phyloP scores from a whole-genome alignment of 768 basidiomycete genomes.

The Cystofilobasidium bisporidii region DNA sequence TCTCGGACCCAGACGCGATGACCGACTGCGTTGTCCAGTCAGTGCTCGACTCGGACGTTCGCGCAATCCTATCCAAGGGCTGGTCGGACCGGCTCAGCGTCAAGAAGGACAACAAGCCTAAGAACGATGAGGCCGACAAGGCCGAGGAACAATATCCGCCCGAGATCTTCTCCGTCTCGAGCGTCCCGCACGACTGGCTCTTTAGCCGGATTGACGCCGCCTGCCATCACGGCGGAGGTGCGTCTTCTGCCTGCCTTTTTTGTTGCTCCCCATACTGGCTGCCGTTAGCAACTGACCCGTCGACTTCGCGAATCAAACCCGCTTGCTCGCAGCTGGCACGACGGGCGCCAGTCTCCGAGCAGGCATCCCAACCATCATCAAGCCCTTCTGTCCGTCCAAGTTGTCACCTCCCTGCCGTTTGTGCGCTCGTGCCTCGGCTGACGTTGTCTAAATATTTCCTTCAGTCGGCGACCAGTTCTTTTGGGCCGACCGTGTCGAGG shows the following conservation, averaged over 20 bases:
- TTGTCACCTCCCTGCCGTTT: background rate
- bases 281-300: too few species aligned
- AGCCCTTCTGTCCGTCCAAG: conserved; percentile 75
- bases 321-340: conserved; percentile 56
- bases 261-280: background rate
- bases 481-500: conserved; percentile 97
- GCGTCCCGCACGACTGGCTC: conserved; percentile 62
- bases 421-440: background rate
- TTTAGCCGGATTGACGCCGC: conserved; percentile 91
- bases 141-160: conserved; percentile 57
- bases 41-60: conserved; percentile 72
- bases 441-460: too few species aligned
- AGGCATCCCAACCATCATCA: conserved; percentile 89
- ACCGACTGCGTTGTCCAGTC: conserved; percentile 84
- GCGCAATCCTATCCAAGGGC: conserved; percentile 90
- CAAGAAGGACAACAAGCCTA: conserved; percentile 30
- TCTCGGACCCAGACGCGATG: conserved; percentile 86
- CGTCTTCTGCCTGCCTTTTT: background rate
- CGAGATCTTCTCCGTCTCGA: conserved; percentile 72
- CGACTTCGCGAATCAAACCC: too few species aligned
- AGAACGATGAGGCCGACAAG: conserved; percentile 41
- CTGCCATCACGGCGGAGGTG: conserved; percentile 81
- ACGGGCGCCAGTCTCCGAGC: conserved; percentile 89
- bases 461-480: conserved; percentile 56
- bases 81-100: conserved; percentile 82